Evolutionary conservation across 1,284 basidiomycete species (phyloP), one percentile per base, ranked within the genome.

Genomic region (Trichosporon asahii): DNA sequence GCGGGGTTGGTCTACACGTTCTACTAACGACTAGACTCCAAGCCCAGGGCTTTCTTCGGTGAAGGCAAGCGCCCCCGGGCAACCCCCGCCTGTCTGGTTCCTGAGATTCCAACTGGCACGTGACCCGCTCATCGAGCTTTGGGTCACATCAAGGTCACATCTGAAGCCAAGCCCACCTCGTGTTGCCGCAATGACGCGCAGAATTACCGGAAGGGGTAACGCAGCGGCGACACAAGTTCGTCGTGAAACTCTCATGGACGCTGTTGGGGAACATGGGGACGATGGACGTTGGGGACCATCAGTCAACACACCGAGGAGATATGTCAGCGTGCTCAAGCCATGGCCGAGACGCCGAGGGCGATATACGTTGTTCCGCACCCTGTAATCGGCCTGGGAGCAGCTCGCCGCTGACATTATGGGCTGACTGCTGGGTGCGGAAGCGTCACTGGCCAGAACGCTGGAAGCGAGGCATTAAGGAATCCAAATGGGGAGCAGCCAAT

Each of bases 251-350:
- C 40, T 44, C 40, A 44, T 44, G 40, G 40, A n/a, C 40, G 18
- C 15, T 18, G 18, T 44, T 44, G 40, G 35, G 35, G n/a, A n/a
- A n/a, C n/a, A n/a, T n/a, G n/a, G n/a, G n/a, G n/a, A n/a, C n/a
- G n/a, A n/a, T n/a, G n/a, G 35, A 33, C 31, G 11, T 12, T 37
- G 35, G 35, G 35, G 35, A 37, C 35, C 35, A 37, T 37, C 35
- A 37, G 35, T 29, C 55, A 60, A 18, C 55, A 60, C 25, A 31
- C 55, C 55, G 55, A 27, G 29, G 57, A 2, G 29, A 61, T 61
- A 61, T 61, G 57, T 61, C 57, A 61, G 57, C 57, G 57, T 33
- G 57, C 57, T 31, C 57, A 61, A 33, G 57, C 27, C 8, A 61
- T 29, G 21, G 55, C 55, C 55, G 15, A 27, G 14, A 33, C 31